These are phyloP conservation scores for Aspergillus wentii DNA, from an alignment of 495 filamentous ascomycete species.

Conservation along the genomic window DNA sequence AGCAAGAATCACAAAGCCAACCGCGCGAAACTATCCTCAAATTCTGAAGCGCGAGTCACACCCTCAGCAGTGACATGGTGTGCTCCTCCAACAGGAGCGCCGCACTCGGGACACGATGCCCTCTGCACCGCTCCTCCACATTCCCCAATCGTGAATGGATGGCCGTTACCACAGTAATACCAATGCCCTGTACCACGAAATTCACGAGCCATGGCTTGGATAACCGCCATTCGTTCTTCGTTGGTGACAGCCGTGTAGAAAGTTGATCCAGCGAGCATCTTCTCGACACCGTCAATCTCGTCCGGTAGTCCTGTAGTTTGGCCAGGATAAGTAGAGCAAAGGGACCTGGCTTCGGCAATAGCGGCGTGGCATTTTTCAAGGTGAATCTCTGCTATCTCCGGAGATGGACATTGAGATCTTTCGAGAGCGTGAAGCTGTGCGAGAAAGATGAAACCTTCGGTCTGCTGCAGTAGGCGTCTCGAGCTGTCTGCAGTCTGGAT, in stretches of 20 bases:
- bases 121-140: constrained; percentile 67
- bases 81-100: constrained; percentile 52
- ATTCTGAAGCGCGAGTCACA: constrained; percentile 46
- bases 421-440: constrained; percentile 35
- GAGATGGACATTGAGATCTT: constrained; percentile 5
- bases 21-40: no score
- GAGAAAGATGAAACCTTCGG: constrained; percentile 33
- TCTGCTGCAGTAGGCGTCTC: constrained; percentile 14
- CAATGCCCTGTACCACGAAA: constrained; percentile 58
- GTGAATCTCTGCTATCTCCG: neutral
- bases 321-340: constrained; percentile 18
- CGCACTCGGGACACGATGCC: constrained; percentile 63
- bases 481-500: constrained; percentile 10
- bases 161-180: constrained; percentile 63
- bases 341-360: constrained; percentile 15
- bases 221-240: constrained; percentile 40
- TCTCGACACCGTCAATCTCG: constrained; percentile 23
- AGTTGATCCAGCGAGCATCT: constrained; percentile 26
- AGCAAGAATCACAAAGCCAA: no score
- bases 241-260: constrained; percentile 44
- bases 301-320: constrained; percentile 22
- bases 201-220: constrained; percentile 45
- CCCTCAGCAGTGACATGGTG: constrained; percentile 48
- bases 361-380: constrained; percentile 7
- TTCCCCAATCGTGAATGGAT: constrained; percentile 70